Percentiles rank a stretch among this genome's conserved stretches.
Evolutionary conservation across 2,329 filamentous ascomycete species (phyloP).

Genomic region (Daldinia sp.): DNA sequence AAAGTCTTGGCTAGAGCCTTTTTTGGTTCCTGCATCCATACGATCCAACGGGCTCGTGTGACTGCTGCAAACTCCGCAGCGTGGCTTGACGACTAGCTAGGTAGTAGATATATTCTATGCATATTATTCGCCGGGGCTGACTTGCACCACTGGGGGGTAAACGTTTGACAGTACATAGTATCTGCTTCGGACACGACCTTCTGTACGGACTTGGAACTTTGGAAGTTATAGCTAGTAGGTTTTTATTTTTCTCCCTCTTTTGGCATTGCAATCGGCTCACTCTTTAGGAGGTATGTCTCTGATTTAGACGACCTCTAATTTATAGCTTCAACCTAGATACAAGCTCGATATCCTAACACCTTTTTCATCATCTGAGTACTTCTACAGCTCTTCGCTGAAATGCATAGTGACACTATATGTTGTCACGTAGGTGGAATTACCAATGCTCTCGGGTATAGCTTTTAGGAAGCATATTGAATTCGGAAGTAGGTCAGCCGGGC

Average conservation of each 20-base stretch:
- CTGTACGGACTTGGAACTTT: background rate
- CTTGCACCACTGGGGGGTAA: slow-evolving; percentile 3
- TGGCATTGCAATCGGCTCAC: background rate
- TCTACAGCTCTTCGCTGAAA: background rate
- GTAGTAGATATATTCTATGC: background rate
- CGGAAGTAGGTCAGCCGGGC: slow-evolving; percentile 28
- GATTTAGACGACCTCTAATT: background rate
- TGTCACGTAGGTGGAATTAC: background rate
- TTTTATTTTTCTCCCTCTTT: background rate
- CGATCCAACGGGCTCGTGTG: slow-evolving; percentile 26
- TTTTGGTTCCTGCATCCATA: slow-evolving; percentile 18
- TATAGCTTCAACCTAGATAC: background rate
- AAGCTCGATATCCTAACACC: background rate
- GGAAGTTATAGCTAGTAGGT: background rate
- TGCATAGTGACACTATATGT: background rate
- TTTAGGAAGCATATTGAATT: slow-evolving; percentile 20
- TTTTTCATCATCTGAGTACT: background rate
- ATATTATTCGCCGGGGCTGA: background rate
- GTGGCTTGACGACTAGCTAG: slow-evolving; percentile 16
- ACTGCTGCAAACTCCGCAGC: slow-evolving; percentile 20
- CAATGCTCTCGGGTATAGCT: background rate
- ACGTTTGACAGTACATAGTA: slow-evolving; percentile 21
- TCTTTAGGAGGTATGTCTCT: background rate
- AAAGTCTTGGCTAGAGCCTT: slow-evolving; percentile 16
- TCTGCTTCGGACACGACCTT: background rate